Evolutionary conservation across 2,329 filamentous ascomycete species (phyloP), one percentile per base, ranked within the genome.

Genomic region (Stachybotrys elegans): DNA sequence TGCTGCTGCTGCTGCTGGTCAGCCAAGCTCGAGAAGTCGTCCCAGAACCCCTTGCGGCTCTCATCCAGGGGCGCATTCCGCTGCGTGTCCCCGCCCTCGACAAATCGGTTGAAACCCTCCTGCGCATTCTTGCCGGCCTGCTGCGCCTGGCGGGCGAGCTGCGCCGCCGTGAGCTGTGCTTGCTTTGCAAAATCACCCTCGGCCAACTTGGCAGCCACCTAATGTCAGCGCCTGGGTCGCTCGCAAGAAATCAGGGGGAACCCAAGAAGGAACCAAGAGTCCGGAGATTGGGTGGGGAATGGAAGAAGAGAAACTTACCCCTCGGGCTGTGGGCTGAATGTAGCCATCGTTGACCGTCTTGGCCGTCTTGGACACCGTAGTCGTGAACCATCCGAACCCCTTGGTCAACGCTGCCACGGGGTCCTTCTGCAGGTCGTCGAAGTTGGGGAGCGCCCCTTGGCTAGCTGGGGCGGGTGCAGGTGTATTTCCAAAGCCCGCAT

Each of bases 361-460:
- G 29, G 91, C 93, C 51, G 88, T 87, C 74, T 93, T 95, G 21
- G 83, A 83, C 34, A 97, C 89, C 12, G 88, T 90, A 25, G 81
- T 86, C 16, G 89, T 80, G 59, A 97, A 89, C 90, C 93, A 97
- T 8, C 92, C 92, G 57, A 97, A 94, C 0, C 92, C 88, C 67
- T 95, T 96, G 22, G 83, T 89, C 55, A 98, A 67, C 14, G 92
- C 90, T 1, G 81, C 91, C 50, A 97, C 74, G 0, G 93, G 91
- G 61, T 98, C 93, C 60, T 84, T 87, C 65, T 95, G 89, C 59
- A 97, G 80, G 43, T 97, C 92, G 43, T 93, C 85, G n/a, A 93
- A 70, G 12, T 81, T 81, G 0, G 86, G 87, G 21, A 86, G 68
- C 1, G 61, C 67, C 12, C 69, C 68, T 59, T 63, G 61, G 34